Base-by-base conservation (phyloP, 2,329 filamentous ascomycete genomes). In the Oidium heveae region DNA sequence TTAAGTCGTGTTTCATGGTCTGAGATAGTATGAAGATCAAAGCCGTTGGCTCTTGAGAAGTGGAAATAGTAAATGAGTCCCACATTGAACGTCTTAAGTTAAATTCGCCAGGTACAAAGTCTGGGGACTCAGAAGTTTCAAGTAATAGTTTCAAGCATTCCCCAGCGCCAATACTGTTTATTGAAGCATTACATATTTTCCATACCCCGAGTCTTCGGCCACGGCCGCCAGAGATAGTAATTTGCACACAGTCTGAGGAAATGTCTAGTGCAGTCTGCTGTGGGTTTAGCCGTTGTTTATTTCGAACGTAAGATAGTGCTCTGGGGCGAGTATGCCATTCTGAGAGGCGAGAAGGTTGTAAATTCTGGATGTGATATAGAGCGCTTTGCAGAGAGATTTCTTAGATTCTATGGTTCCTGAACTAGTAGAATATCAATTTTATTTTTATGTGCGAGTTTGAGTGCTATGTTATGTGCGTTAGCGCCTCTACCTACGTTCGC, bases 311-410 rank as follows among this genome's bases (percentile, higher is more conserved):
- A 20, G 50, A 32, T 39, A 39, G 28, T 18, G 32, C 33, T n/a
- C 32, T 52, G 20, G 50, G 50, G 50, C 50, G 50, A 52, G 28
- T 36, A 34, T 52, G 33, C 50, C 33, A 52, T 52, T 52, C 50
- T 13, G 32, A n/a, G 32, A 18, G 50, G 50, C n/a, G 32, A 52
- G 16, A 37, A 52, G 4, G 34, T 36, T 28, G n/a, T 22, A 20
- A 52, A 52, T 1, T 37, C 20, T 12, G 33, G 50, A 28, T 37
- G 50, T 37, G 50, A 52, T 20, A 52, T 52, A 2, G 50, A 36
- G n/a, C 32, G 9, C 20, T 20, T 52, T 20, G n/a, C 28, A 18
- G 50, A 20, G 4, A 52, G 50, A 22, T 52, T 33, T 13, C 32
- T 36, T 6, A 37, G 15, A 20, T 7, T 52, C 50, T 5, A 52